A percentile compares a stretch with the other conserved stretches of the same genome.
Conservation (phyloP, 2,329 filamentous ascomycete genomes). For the Colletotrichum navitas region DNA sequence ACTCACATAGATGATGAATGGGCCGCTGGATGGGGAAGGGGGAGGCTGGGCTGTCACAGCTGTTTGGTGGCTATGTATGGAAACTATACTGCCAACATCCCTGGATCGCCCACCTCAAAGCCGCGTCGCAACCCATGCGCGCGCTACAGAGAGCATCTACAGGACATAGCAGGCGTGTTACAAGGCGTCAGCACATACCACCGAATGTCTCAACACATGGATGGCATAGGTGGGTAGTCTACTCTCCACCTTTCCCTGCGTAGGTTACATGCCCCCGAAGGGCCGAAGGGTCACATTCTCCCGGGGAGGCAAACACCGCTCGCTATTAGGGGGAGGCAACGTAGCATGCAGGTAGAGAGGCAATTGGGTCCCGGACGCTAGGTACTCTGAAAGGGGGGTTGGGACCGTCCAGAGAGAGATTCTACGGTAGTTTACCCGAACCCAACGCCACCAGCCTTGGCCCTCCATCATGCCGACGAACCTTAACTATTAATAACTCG, state of each 20-base stretch:
- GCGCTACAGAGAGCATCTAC: background rate
- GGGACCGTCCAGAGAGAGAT: background rate
- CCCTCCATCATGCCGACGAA: constrained; percentile 15
- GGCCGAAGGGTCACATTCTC: background rate
- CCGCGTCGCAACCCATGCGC: constrained; percentile 12
- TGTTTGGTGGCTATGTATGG: background rate
- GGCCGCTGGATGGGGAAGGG: background rate
- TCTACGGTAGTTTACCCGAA: background rate
- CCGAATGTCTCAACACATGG: background rate
- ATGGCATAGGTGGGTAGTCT: background rate
- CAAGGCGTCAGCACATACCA: background rate
- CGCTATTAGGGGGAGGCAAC: constrained; percentile 25
- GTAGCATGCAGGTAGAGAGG: constrained; percentile 20
- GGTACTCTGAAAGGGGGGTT: background rate
- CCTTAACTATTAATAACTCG: constrained; percentile 28
- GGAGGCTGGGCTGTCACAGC: background rate
- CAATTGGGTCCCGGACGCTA: constrained; percentile 5
- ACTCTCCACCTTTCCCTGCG: no score
- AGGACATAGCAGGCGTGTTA: background rate
- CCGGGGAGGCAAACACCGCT: constrained; percentile 12
- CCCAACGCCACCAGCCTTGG: constrained; percentile 12
- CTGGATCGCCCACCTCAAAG: constrained; percentile 7
- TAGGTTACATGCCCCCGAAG: no score
- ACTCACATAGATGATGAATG: background rate
- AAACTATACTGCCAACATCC: background rate